A percentile compares a stretch with the other conserved stretches of the same genome.
phyloP scores from a whole-genome alignment of 1,139 yeast species.

The Kurtzmaniella quercitrusa region DNA sequence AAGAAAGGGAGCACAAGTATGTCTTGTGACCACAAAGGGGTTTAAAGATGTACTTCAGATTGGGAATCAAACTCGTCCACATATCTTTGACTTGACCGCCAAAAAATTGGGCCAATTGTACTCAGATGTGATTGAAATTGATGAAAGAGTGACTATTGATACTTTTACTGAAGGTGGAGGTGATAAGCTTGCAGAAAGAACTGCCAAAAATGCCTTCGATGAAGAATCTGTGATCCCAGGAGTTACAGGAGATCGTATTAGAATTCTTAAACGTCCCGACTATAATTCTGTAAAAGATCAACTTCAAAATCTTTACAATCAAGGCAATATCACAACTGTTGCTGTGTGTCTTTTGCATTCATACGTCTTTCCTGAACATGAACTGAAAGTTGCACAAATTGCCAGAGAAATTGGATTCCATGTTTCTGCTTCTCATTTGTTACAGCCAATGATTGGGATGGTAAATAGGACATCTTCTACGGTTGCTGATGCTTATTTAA shows the following conservation, averaged over 20 bases:
- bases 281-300: constrained; percentile 21
- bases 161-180: constrained; percentile 43
- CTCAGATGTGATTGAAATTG: constrained; percentile 33
- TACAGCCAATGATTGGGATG: constrained; percentile 45
- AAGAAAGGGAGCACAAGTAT: constrained; percentile 50
- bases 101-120: constrained; percentile 34
- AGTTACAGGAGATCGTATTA: constrained; percentile 34
- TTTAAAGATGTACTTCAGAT: constrained; percentile 44
- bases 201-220: constrained; percentile 10
- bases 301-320: constrained; percentile 20
- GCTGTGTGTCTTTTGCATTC: constrained; percentile 41
- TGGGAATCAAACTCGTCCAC: constrained; percentile 40
- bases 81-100: constrained; percentile 36
- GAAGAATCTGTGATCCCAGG: constrained; percentile 27
- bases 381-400: constrained; percentile 30
- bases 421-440: constrained; percentile 38
- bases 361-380: constrained; percentile 40
- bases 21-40: constrained; percentile 49
- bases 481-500: constrained; percentile 43
- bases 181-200: constrained; percentile 15
- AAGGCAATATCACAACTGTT: constrained; percentile 28
- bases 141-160: constrained; percentile 40
- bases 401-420: constrained; percentile 33
- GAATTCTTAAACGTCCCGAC: constrained; percentile 31
- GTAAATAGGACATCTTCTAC: constrained; percentile 43